Base-by-base conservation (phyloP, 2,329 filamentous ascomycete genomes). In the Davidsoniella eucalypti region DNA sequence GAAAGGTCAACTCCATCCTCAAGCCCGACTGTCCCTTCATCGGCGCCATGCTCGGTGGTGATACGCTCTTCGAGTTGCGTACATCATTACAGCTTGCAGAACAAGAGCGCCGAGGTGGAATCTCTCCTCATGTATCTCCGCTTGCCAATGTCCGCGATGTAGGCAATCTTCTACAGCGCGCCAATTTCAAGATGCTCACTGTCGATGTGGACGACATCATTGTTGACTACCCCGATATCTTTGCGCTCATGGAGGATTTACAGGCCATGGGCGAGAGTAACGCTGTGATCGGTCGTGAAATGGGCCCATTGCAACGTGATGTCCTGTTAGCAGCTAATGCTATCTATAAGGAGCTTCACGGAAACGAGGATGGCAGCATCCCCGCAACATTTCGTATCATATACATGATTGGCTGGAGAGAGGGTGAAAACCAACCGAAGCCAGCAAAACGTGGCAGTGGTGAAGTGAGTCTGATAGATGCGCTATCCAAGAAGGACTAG, bases 401-500 rank as follows among this genome's bases (percentile, higher is more conserved):
- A 54, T 94, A 92, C 64, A 95, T 96, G 88, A 98, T 98, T 65
- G 92, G 92, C 0, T 98, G 92, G 92, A 93, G 90, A 62, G 84
- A 88, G 57, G 82, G 84, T 2, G 73, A 75, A 26, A 76, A 80
- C 49, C 88, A 96, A 66, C 72, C 81, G 2, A 72, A 90, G 65
- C 88, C 92, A 4, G 67, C 96, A 52, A 67, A 81, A 56, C 76
- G 92, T 57, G 92, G 92, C 0, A 94, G 82, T 56, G 92, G 86
- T 8, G 73, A 94, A 61, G 68, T 94, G 40, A 94, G 84, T 64
- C 72, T 98, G 55, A 94, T 92, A 64, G 88, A 96, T 63, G 70
- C 94, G 16, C 58, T 78, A 40, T 70, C 42, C 40, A 54, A 51
- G 37, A 49, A 49, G 17, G 37, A 40, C 33, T 52, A 41, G 21